phyloP scores from a whole-genome alignment of 139 green algal genomes.

The Picochlorum sp. region DNA sequence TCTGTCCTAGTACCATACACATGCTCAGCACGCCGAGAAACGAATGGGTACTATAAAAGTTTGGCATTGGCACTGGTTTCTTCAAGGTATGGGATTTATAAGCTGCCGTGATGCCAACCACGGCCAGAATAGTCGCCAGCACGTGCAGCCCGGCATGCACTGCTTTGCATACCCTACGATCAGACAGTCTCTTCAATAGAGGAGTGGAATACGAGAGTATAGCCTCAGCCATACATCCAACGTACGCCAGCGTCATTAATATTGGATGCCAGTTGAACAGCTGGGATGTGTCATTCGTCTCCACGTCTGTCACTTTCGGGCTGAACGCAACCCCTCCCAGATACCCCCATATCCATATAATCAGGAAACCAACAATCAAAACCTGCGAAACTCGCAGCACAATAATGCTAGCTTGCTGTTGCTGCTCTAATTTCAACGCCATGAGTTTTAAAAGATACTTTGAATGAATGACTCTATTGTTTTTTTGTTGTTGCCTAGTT shows the following conservation, averaged over 20 bases:
- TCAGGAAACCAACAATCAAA: not conserved
- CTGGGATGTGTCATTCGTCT: slow-evolving; percentile 27
- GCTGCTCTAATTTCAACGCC: not conserved
- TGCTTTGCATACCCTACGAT: too few relatives aligned
- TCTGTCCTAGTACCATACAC: slow-evolving; percentile 16
- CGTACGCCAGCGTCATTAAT: slow-evolving; percentile 53
- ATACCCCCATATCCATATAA: slow-evolving; percentile 6
- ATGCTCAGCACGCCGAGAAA: slow-evolving; percentile 17
- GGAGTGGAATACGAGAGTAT: slow-evolving; percentile 49
- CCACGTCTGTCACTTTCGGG: not conserved
- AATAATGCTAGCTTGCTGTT: not conserved
- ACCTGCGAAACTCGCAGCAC: slow-evolving; percentile 3
- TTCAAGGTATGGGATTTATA: slow-evolving; percentile 50
- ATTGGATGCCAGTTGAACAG: slow-evolving; percentile 78
- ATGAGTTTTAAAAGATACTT: too few relatives aligned
- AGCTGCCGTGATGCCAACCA: slow-evolving; percentile 35
- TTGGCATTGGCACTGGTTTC: slow-evolving; percentile 36
- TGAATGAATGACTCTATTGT: too few relatives aligned
- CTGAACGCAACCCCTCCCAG: slow-evolving; percentile 12
- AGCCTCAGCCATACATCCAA: slow-evolving; percentile 58
- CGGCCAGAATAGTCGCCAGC: slow-evolving; percentile 3
- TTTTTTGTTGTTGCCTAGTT: too few relatives aligned
- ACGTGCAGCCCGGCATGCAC: slow-evolving; percentile 40
- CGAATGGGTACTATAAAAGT: slow-evolving; percentile 55
- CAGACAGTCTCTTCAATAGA: too few relatives aligned